These are phyloP conservation scores for Pseudozyma hubeiensis DNA, from an alignment of 1,284 basidiomycete species.

Conservation along the genomic window DNA sequence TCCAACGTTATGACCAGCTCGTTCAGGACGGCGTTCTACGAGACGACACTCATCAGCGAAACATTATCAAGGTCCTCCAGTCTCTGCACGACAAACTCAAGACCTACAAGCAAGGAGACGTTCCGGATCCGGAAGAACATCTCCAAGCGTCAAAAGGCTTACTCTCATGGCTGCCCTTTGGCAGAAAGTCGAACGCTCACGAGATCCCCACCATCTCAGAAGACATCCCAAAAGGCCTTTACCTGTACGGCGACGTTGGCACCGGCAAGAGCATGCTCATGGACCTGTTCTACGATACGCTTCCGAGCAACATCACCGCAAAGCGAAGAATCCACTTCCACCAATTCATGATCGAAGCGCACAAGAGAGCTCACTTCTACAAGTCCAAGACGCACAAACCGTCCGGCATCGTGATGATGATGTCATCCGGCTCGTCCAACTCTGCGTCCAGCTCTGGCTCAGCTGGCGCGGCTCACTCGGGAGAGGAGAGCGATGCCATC, in stretches of 20 bases:
- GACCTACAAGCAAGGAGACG: constrained; percentile 72
- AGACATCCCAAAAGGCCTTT: constrained; percentile 84
- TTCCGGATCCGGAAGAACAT: constrained; percentile 57
- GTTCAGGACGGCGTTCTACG: constrained; percentile 79
- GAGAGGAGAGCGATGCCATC: constrained; percentile 79
- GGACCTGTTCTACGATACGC: constrained; percentile 92
- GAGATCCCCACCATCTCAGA: constrained; percentile 67
- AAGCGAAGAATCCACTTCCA: constrained; percentile 91
- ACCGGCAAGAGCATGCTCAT: constrained; percentile 96
- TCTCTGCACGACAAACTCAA: constrained; percentile 80
- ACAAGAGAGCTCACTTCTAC: constrained; percentile 85
- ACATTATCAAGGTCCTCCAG: constrained; percentile 85
- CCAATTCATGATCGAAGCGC: constrained; percentile 96
- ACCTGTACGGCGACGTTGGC: constrained; percentile 97
- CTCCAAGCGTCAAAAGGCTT: constrained; percentile 37
- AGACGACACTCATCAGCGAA: constrained; percentile 84
- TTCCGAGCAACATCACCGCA: constrained; percentile 79
- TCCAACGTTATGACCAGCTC: constrained; percentile 80
- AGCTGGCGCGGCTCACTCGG: constrained; percentile 16
- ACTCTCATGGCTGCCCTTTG: constrained; percentile 48
- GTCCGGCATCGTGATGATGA: constrained; percentile 65
- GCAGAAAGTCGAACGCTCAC: constrained; percentile 40
- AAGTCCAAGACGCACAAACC: constrained; percentile 63
- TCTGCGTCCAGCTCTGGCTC: constrained; percentile 3
- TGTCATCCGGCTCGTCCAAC: constrained; percentile 26